Base-by-base conservation (phyloP, 768 basidiomycete species). In the Amanita rimosa region DNA sequence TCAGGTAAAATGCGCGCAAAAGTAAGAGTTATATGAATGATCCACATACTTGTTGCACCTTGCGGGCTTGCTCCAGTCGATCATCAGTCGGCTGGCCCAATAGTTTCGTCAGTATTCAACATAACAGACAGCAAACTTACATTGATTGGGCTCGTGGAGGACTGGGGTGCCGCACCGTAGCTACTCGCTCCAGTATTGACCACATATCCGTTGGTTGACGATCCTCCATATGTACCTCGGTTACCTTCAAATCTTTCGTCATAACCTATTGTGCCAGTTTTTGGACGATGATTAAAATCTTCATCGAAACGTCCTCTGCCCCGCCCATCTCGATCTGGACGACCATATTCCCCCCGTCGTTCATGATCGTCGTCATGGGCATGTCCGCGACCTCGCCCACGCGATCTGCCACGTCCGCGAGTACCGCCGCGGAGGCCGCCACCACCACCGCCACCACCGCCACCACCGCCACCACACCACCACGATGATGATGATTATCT, bases 61-160 rank as follows among this genome's bases (percentile, higher is more conserved):
- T 85, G 48, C 82, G 78, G 6, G 90, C 89, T 70, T 92, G 86
- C 58, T 94, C 91, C 16, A 94, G 69, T 10, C 90, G 83, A 44
- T 92, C 88, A 50, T 92, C 87, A 9, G 68, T 62, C 35, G 72
- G 67, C 76, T 80, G 53, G n/a, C 35, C 11, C 43, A 19, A 34
- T 17, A 37, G 29, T 39, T 51, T 55, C 31, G 45, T 21, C 26
- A 42, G 21, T 22, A 35, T 26, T 1, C 49, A 26, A 29, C 35
- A n/a, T 19, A 19, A 17, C 42, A 35, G 22, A 34, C 44, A 14
- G 11, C 3, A 43, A 21, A 57, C 58, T 46, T 48, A 64, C 62
- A 9, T 50, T 56, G 35, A 57, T 52, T 48, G 57, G 34, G 10
- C 49, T 43, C 46, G 60, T 51, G 40, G 57, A 43, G 27, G 64